Evolutionary conservation across 1,139 yeast species (phyloP), one percentile per base, ranked within the genome.

Genomic region (Taphrina pruni): DNA sequence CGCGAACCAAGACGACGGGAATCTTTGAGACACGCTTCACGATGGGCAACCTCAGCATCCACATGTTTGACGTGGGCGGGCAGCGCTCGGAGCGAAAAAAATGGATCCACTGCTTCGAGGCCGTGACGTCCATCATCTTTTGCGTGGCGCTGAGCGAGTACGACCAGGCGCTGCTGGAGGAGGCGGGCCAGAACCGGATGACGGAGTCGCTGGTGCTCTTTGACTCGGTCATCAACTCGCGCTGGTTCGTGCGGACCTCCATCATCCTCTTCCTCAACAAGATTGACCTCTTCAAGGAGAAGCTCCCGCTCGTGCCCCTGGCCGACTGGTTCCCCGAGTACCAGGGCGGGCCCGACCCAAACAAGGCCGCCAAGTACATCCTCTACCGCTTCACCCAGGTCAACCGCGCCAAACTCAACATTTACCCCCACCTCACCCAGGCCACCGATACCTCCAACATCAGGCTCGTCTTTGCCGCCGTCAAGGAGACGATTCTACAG

Each of bases 71-170:
- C 80, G 98, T 97, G 3, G 99, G 99, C 64, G 99, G 99, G 1
- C 99, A 94, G 79, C 82, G 99, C 71, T 87, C 93, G 55, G 99
- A 94, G 78, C 84, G 99, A 71, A 87, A 88, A 74, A 94, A 94
- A 77, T 94, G 99, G 99, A 90, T 94, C 72, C 97, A 93, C 77
- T 90, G 97, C 76, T 94, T 95, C 79, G 96, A 93, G 75, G 91
- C 90, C 73, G 92, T 94, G 69, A 89, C 97, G 0, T 91, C 96
- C 1, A 88, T 95, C 1, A 79, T 94, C 55, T 94, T 92, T 78
- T 97, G 94, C n/a, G 85, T 90, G 39, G 97, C 98, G 0, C 87
- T 92, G 50, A 87, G 92, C 60, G 99, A 94, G 79, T 94, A 90
- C 77, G 98, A 94, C 79, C 97, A 94, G 78, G 88, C 85, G 81